Percentiles rank a stretch among this genome's conserved stretches.
These are phyloP conservation scores for Oropetium thomaeum DNA, from an alignment of 176 grass and related monocot genomes.

Conservation along the genomic window DNA sequence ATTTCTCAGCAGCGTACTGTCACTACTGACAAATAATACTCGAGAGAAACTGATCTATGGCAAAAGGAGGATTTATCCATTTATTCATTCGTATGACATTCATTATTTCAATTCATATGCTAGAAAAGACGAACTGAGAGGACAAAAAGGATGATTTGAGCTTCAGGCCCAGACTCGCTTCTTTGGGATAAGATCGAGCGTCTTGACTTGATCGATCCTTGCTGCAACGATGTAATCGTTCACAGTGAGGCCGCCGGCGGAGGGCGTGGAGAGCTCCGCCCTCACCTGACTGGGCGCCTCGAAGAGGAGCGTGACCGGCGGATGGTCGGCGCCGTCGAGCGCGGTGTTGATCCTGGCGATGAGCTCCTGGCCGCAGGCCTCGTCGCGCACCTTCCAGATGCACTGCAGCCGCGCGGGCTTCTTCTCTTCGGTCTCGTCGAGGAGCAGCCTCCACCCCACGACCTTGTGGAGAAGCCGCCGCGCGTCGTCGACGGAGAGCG, in stretches of 20 bases:
- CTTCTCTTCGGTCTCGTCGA: constrained; percentile 22
- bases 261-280: constrained; percentile 58
- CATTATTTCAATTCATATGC: neutral
- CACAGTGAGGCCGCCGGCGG: constrained; percentile 50
- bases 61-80: neutral
- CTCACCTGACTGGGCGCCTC: constrained; percentile 69
- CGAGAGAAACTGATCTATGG: neutral
- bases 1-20: neutral
- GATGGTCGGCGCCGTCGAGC: constrained; percentile 45
- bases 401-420: constrained; percentile 44
- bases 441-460: constrained; percentile 66
- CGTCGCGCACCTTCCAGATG: constrained; percentile 78
- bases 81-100: neutral
- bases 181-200: constrained; percentile 61
- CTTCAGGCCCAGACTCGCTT: constrained; percentile 70
- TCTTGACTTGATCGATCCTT: constrained; percentile 63
- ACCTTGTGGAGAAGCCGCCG: constrained; percentile 65
- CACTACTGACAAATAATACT: neutral
- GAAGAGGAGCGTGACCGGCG: constrained; percentile 34
- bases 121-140: neutral
- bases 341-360: constrained; percentile 57
- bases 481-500: constrained; percentile 47
- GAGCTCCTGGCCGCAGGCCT: constrained; percentile 59
- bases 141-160: neutral
- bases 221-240: constrained; percentile 71